Percentiles rank a stretch among this genome's conserved stretches.
phyloP scores from a whole-genome alignment of 2,329 filamentous ascomycete genomes.

The Ophiostoma ips region DNA sequence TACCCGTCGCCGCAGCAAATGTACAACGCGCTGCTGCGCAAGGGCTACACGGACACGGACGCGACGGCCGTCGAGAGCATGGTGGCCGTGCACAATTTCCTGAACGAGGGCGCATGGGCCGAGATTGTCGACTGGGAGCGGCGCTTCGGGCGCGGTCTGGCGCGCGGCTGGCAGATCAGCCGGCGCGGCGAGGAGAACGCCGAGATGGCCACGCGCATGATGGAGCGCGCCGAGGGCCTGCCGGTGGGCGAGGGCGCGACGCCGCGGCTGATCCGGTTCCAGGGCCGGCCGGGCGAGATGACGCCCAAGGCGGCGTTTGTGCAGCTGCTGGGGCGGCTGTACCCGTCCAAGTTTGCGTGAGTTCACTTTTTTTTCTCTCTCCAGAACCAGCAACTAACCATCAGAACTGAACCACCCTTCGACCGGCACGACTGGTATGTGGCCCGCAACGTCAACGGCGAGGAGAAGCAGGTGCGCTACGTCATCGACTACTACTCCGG shows the following conservation, averaged over 20 bases:
- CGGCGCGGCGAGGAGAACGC: constrained; percentile 56
- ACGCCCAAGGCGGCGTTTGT: constrained; percentile 85
- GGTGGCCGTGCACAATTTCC: constrained; percentile 95
- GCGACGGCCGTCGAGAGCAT: constrained; percentile 88
- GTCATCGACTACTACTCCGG: constrained; percentile 95
- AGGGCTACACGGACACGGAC: constrained; percentile 90
- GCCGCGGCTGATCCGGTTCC: constrained; percentile 72
- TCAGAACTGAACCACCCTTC: constrained; percentile 70
- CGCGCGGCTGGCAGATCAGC: constrained; percentile 59
- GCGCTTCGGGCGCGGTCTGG: constrained; percentile 63
- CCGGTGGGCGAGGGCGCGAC: constrained; percentile 10
- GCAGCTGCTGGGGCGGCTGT: constrained; percentile 64
- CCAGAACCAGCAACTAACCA: not conserved
- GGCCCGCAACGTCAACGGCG: constrained; percentile 52
- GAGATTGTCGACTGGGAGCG: constrained; percentile 93
- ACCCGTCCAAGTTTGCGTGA: constrained; percentile 66
- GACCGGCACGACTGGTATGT: constrained; percentile 98
- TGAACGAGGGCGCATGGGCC: constrained; percentile 94
- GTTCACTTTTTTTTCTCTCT: too few relatives aligned
- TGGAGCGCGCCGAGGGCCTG: constrained; percentile 25
- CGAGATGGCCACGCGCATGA: constrained; percentile 18
- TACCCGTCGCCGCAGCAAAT: constrained; percentile 98
- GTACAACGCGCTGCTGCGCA: constrained; percentile 95
- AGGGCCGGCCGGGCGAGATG: constrained; percentile 75
- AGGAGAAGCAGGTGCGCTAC: constrained; percentile 70